phyloP scores from a whole-genome alignment of 495 filamentous ascomycete species.

The Xylaria bambusicola region DNA sequence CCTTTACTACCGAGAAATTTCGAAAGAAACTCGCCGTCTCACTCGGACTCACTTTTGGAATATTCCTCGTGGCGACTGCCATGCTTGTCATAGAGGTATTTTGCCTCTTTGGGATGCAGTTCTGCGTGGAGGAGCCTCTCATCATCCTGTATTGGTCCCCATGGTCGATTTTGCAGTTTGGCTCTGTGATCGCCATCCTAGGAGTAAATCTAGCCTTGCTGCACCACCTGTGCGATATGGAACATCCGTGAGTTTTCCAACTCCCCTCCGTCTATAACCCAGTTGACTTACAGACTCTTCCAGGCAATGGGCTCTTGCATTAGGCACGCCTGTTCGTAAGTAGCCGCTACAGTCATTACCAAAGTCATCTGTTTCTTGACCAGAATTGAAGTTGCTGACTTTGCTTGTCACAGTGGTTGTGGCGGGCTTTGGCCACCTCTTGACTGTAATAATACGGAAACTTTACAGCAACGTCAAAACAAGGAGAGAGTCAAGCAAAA shows the following conservation, averaged over 20 bases:
- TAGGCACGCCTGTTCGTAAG: conserved; percentile 54
- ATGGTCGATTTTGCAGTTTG: conserved; percentile 50
- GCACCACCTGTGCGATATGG: conserved; percentile 39
- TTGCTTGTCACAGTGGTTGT: too few species aligned
- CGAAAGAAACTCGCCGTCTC: conserved; percentile 20
- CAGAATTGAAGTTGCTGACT: too few species aligned
- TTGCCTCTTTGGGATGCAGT: conserved; percentile 44
- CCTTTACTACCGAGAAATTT: conserved; percentile 21
- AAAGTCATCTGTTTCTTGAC: too few species aligned
- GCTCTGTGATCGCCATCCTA: conserved; percentile 50
- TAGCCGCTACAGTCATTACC: too few species aligned
- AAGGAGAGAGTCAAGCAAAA: neutral
- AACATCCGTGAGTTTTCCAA: conserved; percentile 39
- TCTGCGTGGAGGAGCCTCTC: conserved; percentile 52
- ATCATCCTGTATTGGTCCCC: conserved; percentile 52
- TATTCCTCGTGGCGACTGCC: conserved; percentile 37
- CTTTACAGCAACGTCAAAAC: conserved; percentile 19
- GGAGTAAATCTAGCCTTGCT: conserved; percentile 45
- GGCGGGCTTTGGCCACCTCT: conserved; percentile 43
- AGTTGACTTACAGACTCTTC: neutral
- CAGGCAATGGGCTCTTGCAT: conserved; percentile 48
- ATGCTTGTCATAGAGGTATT: conserved; percentile 46
- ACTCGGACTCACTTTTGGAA: conserved; percentile 33
- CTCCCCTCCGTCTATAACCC: neutral
- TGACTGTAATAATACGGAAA: conserved; percentile 31